phyloP scores from a whole-genome alignment of 192 early-diverging fungal species.

The Oehlia diaphana region DNA sequence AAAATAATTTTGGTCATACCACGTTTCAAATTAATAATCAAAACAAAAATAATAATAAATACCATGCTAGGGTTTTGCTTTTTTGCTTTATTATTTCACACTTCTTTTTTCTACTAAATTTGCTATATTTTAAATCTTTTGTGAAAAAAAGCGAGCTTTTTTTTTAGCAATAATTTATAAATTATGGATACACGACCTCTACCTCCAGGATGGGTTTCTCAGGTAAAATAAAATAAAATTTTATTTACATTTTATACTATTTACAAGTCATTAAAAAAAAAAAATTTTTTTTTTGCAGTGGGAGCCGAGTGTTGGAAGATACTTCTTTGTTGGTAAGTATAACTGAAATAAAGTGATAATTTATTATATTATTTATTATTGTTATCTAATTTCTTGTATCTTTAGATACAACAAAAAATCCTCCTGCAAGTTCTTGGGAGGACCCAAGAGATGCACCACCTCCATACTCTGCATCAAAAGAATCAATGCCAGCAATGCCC shows the following conservation, averaged over 20 bases:
- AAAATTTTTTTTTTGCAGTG: not conserved
- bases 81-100: too few species aligned
- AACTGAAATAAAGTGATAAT: too few species aligned
- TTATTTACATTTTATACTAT: not conserved
- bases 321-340: constrained; percentile 1
- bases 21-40: too few species aligned
- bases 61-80: too few species aligned
- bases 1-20: too few species aligned
- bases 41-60: too few species aligned
- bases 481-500: not conserved
- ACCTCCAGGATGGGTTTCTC: not conserved
- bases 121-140: too few species aligned
- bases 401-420: constrained; percentile 8
- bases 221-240: not conserved
- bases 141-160: not conserved
- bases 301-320: not conserved
- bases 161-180: not conserved
- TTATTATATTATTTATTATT: not conserved
- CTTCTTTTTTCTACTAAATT: too few species aligned
- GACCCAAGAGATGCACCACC: not conserved
- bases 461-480: not conserved
- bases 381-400: not conserved
- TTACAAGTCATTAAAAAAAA: not conserved
- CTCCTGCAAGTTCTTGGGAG: not conserved
- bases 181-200: not conserved